Percentiles rank a stretch among this genome's conserved stretches.
phyloP scores from a whole-genome alignment of 2,329 filamentous ascomycete species.

The Massarina eburnea region DNA sequence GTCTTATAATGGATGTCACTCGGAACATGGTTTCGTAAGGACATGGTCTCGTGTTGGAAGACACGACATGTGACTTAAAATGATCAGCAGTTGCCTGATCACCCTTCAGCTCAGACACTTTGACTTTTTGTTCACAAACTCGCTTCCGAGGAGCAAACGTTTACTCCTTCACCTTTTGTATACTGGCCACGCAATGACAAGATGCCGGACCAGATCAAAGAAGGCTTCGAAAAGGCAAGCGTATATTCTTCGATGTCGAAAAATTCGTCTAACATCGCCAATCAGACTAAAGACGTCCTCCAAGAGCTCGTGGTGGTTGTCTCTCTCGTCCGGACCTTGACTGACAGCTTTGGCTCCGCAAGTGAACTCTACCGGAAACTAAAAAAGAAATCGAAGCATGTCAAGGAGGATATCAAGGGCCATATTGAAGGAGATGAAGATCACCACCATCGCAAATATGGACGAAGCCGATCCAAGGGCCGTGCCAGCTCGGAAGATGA shows the following conservation, averaged over 20 bases:
- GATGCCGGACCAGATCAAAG: constrained; percentile 6
- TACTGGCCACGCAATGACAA: not conserved
- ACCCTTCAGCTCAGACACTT: constrained; percentile 3
- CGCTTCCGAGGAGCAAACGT: not conserved
- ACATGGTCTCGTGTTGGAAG: not conserved
- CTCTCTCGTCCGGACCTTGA: constrained; percentile 32
- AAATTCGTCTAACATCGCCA: not conserved
- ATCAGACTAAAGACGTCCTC: constrained; percentile 27
- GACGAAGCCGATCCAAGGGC: constrained; percentile 5
- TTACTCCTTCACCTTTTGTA: not conserved
- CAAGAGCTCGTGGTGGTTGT: constrained; percentile 30
- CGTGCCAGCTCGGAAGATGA: constrained; percentile 17
- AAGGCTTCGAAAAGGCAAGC: constrained; percentile 7
- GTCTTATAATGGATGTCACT: no score
- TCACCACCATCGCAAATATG: constrained; percentile 1
- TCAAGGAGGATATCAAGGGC: constrained; percentile 15
- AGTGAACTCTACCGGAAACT: constrained; percentile 34
- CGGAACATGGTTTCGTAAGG: no score
- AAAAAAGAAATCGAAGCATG: constrained; percentile 23
- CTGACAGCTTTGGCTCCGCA: constrained; percentile 33
- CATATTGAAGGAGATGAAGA: constrained; percentile 5
- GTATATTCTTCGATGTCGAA: not conserved
- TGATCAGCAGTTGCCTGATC: constrained; percentile 11
- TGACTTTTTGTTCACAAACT: not conserved
- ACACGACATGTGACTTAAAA: constrained; percentile 1